Evolutionary conservation across 345 rosid species (phyloP).

Genomic region (Syzygium jambos): DNA sequence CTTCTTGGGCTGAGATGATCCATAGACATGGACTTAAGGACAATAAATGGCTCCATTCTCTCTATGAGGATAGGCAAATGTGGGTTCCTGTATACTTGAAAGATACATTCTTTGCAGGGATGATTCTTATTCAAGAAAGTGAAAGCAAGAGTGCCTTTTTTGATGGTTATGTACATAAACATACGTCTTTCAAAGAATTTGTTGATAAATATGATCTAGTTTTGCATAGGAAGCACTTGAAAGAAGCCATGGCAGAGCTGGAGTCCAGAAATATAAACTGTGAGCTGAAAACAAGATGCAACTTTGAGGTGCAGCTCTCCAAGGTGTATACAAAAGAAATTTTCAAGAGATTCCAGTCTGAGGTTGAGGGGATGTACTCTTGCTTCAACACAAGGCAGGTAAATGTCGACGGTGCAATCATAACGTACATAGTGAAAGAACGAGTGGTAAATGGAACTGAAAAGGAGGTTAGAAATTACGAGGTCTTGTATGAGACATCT

Average conservation of each 20-base stretch:
- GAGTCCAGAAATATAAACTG: slow-evolving; percentile 25
- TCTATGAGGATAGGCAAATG: slow-evolving; percentile 30
- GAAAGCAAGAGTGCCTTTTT: slow-evolving; percentile 43
- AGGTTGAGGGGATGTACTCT: slow-evolving; percentile 32
- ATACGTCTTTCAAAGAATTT: slow-evolving; percentile 47
- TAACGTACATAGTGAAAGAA: slow-evolving; percentile 42
- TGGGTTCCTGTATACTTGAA: slow-evolving; percentile 57
- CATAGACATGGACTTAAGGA: slow-evolving; percentile 28
- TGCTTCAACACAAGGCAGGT: slow-evolving; percentile 48
- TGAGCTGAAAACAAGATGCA: slow-evolving; percentile 37
- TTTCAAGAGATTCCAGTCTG: slow-evolving; percentile 35
- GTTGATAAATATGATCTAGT: slow-evolving; percentile 44
- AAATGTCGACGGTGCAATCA: slow-evolving; percentile 24
- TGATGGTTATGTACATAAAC: slow-evolving; percentile 56
- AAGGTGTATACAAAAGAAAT: slow-evolving; percentile 33
- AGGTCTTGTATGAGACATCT: slow-evolving; percentile 37
- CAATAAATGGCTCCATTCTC: slow-evolving; percentile 39
- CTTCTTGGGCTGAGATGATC: slow-evolving; percentile 36
- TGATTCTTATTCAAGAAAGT: slow-evolving; percentile 36
- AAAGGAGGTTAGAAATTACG: slow-evolving; percentile 32
- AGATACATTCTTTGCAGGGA: slow-evolving; percentile 38
- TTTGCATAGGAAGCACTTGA: slow-evolving; percentile 38
- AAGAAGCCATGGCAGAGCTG: slow-evolving; percentile 38
- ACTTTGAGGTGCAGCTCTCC: slow-evolving; percentile 42
- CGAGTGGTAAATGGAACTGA: slow-evolving; percentile 25